These are phyloP conservation scores for Pythium sp. DNA, from an alignment of 352 stramenopile genomes.

Conservation along the genomic window DNA sequence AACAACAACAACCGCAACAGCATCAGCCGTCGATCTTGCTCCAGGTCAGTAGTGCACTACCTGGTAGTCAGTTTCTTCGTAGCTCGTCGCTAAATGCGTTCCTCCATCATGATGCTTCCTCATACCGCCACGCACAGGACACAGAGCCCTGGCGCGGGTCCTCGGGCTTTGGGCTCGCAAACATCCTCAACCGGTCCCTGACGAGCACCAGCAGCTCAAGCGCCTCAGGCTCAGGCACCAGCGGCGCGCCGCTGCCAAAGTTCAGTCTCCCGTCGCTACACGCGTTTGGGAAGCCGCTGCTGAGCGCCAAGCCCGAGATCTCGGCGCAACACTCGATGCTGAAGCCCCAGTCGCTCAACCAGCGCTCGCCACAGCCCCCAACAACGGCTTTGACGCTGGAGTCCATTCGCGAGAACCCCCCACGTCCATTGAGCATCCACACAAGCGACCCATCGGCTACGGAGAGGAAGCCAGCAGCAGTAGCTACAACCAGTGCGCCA, in stretches of 20 bases:
- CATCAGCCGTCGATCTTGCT: slow-evolving; percentile 2
- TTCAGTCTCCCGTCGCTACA: slow-evolving; percentile 80
- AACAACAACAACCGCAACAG: slow-evolving; percentile 12
- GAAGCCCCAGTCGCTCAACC: slow-evolving; percentile 1
- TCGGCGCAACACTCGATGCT: slow-evolving; percentile 33
- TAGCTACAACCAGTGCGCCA: background rate
- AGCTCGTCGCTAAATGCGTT: slow-evolving; percentile 22
- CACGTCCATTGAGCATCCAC: slow-evolving; percentile 13
- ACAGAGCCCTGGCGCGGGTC: slow-evolving; percentile 63
- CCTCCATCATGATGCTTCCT: slow-evolving; percentile 15
- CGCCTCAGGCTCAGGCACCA: background rate
- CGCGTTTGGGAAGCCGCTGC: slow-evolving; percentile 62
- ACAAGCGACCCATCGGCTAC: slow-evolving; percentile 10
- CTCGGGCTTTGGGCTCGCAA: slow-evolving; percentile 73
- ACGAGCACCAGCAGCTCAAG: slow-evolving; percentile 3
- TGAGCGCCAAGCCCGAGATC: slow-evolving; percentile 48
- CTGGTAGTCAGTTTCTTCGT: slow-evolving; percentile 5
- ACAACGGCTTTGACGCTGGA: background rate
- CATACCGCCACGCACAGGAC: slow-evolving; percentile 34
- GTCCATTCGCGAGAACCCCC: background rate
- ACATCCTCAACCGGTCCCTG: slow-evolving; percentile 67
- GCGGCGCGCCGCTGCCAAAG: slow-evolving; percentile 33
- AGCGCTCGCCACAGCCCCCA: background rate
- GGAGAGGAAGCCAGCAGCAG: background rate
- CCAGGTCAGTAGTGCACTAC: slow-evolving; percentile 15